Evolutionary conservation across 2,329 filamentous ascomycete genomes (phyloP).

Genomic region (Cladosporium colombiae): DNA sequence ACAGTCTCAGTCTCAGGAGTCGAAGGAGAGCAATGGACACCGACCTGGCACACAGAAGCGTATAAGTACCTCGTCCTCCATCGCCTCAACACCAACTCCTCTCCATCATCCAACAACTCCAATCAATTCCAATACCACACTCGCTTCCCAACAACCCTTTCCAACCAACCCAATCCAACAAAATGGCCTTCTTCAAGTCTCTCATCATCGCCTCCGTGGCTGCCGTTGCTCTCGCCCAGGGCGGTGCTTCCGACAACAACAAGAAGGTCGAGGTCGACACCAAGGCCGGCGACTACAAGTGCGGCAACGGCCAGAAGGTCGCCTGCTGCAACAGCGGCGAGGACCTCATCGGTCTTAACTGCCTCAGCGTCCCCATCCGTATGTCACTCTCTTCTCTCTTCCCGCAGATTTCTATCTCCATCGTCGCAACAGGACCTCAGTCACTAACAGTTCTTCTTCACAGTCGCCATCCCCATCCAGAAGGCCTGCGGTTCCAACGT

Average conservation of each 20-base stretch:
- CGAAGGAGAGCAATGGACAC: background rate
- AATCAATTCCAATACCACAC: constrained; percentile 12
- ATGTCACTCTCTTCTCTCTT: too few relatives aligned
- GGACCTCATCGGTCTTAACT: constrained; percentile 17
- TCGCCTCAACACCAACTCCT: background rate
- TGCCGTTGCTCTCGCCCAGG: constrained; percentile 7
- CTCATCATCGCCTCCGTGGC: constrained; percentile 19
- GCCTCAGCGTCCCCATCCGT: constrained; percentile 15
- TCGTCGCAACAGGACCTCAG: background rate
- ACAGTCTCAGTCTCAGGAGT: background rate
- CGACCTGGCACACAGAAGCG: background rate
- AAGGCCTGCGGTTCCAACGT: constrained; percentile 17
- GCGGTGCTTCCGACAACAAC: constrained; percentile 8
- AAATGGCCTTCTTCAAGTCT: constrained; percentile 19
- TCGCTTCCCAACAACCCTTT: constrained; percentile 10
- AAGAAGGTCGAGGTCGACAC: constrained; percentile 4
- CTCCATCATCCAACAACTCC: constrained; percentile 16
- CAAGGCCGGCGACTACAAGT: background rate
- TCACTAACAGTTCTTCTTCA: background rate
- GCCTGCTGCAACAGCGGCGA: constrained; percentile 19
- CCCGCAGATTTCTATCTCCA: too few relatives aligned
- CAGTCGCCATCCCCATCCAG: constrained; percentile 16
- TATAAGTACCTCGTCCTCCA: constrained; percentile 13
- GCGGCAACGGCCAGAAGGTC: constrained; percentile 19
- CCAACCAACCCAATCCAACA: constrained; percentile 7